Percentiles rank a stretch among this genome's conserved stretches.
Conservation (phyloP, 139 green algal species). For the Marvania coccoides region DNA sequence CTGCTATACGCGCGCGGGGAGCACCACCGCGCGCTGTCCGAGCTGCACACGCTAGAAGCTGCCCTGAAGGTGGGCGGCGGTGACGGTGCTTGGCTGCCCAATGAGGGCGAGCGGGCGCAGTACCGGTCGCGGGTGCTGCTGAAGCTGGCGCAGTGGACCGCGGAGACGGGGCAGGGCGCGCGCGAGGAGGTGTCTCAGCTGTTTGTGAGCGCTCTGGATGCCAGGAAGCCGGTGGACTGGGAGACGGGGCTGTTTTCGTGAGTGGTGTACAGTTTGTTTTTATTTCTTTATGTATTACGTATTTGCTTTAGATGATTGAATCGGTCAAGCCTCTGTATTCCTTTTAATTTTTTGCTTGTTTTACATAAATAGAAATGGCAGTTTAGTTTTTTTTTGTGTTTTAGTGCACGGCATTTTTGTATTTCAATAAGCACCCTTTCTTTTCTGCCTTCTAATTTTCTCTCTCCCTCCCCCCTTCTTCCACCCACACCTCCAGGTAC, state of each 20-base stretch:
- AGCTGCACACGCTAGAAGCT: constrained; percentile 23
- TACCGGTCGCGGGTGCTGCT: constrained; percentile 37
- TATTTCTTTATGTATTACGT: no score
- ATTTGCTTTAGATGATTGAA: no score
- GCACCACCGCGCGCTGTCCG: constrained; percentile 27
- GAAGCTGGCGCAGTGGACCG: constrained; percentile 72
- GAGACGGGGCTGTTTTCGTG: constrained; percentile 87
- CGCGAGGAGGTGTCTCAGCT: constrained; percentile 53
- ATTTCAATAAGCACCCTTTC: no score
- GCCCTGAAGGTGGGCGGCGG: background rate
- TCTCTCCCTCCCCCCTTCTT: no score
- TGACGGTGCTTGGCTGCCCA: background rate
- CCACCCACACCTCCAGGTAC: no score
- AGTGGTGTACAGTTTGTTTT: no score
- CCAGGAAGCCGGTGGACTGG: constrained; percentile 45
- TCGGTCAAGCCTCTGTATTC: no score
- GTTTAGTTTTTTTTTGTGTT: no score
- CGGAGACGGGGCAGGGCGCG: constrained; percentile 62
- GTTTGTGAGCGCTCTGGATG: constrained; percentile 55
- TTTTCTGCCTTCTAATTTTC: no score
- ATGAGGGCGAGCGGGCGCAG: background rate
- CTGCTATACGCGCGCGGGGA: constrained; percentile 76
- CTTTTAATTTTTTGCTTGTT: no score
- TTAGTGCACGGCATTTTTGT: no score
- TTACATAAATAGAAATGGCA: no score